phyloP scores from a whole-genome alignment of 2,329 filamentous ascomycete genomes.

The Penicillium oxalicum region DNA sequence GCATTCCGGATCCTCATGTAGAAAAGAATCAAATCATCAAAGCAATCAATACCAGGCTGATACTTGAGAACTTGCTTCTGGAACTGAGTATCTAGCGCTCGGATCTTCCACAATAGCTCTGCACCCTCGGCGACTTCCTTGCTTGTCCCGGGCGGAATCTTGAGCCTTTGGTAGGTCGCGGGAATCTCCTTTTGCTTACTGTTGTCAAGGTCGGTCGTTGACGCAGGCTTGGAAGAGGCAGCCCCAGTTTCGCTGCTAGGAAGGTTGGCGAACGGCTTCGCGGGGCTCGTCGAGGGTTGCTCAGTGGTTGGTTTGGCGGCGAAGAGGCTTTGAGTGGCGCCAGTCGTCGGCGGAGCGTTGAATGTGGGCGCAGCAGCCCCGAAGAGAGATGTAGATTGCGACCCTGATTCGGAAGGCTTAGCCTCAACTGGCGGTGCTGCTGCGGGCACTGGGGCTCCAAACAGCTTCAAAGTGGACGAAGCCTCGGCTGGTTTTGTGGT shows the following conservation, averaged over 20 bases:
- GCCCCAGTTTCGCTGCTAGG: slow-evolving; percentile 19
- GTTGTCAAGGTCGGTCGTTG: slow-evolving; percentile 9
- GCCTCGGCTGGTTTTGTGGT: neutral
- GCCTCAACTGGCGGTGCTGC: neutral
- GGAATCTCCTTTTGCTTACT: slow-evolving; percentile 7
- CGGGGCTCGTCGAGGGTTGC: neutral
- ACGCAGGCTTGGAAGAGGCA: neutral
- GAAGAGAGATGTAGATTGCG: slow-evolving; percentile 25
- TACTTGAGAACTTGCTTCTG: slow-evolving; percentile 27
- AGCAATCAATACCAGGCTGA: slow-evolving; percentile 29
- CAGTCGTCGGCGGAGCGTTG: slow-evolving; percentile 4
- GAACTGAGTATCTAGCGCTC: slow-evolving; percentile 32
- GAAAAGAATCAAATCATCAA: slow-evolving; percentile 33
- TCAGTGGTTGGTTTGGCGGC: slow-evolving; percentile 1
- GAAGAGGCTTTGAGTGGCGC: slow-evolving; percentile 19
- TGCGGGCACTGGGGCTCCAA: slow-evolving; percentile 5
- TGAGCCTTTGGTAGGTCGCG: slow-evolving; percentile 11
- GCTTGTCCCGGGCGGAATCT: slow-evolving; percentile 14
- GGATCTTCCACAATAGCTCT: slow-evolving; percentile 26
- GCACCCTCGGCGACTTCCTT: slow-evolving; percentile 16
- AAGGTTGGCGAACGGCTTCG: slow-evolving; percentile 12
- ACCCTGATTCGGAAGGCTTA: neutral
- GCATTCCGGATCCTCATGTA: slow-evolving; percentile 36
- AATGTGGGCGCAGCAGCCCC: slow-evolving; percentile 1
- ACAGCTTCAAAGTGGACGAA: slow-evolving; percentile 8